Conservation (phyloP, 371 early-diverging fungal species). For the Mucor plumbeus region DNA sequence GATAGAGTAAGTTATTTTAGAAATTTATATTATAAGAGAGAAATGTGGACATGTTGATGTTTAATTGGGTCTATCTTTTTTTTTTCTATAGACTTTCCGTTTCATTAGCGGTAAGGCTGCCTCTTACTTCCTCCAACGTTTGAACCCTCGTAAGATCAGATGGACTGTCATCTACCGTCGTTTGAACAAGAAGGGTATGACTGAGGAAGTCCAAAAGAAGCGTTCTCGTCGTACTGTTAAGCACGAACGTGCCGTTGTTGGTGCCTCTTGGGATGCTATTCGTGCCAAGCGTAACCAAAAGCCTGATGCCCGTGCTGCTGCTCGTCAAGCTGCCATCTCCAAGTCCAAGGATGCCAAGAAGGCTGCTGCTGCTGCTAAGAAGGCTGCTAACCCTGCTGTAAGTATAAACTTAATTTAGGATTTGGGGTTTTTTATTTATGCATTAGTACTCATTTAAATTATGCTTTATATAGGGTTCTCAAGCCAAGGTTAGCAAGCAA, state of each 20-base stretch:
- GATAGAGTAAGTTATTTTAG: conserved; percentile 25
- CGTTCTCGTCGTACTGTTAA: conserved; percentile 93
- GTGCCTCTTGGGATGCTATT: conserved; percentile 94
- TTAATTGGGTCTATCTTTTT: not conserved
- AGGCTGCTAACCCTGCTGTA: conserved; percentile 46
- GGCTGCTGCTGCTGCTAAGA: conserved; percentile 82
- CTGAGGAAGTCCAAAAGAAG: conserved; percentile 96
- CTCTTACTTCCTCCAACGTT: conserved; percentile 94
- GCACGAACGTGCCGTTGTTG: conserved; percentile 95
- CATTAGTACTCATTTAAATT: not conserved
- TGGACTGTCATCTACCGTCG: conserved; percentile 98
- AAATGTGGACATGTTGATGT: not conserved
- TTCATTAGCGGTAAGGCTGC: conserved; percentile 96
- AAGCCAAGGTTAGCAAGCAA: conserved; percentile 86
- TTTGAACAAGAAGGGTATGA: conserved; percentile 98
- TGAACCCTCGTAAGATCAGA: conserved; percentile 95
- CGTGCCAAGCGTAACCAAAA: conserved; percentile 95
- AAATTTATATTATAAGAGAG: too few relatives aligned
- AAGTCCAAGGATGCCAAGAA: conserved; percentile 90
- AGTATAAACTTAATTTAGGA: not conserved
- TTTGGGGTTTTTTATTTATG: not conserved
- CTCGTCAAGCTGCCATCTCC: conserved; percentile 85
- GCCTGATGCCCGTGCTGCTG: conserved; percentile 93
- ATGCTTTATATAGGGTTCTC: conserved; percentile 22
- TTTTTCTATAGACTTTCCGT: conserved; percentile 77